Percentiles rank a stretch among this genome's conserved stretches.
These are phyloP conservation scores for Mycocentrospora acerina DNA, from an alignment of 2,329 filamentous ascomycete genomes.

Conservation along the genomic window DNA sequence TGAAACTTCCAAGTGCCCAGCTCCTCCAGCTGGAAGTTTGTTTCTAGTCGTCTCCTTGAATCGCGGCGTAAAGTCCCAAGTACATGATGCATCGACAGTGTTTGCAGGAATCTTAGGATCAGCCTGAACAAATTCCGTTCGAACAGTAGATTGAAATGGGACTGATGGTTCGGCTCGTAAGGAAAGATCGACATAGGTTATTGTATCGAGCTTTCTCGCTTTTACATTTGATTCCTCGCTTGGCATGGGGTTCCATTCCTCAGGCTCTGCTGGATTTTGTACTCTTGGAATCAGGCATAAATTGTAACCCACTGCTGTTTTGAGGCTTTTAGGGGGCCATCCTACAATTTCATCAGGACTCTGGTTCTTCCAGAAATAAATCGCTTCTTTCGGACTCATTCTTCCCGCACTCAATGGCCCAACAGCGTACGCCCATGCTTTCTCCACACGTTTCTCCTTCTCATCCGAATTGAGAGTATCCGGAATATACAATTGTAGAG, in stretches of 20 bases:
- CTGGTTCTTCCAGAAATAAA: constrained; percentile 27
- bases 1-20: too few species aligned
- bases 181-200: constrained; percentile 29
- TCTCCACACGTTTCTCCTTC: constrained; percentile 12
- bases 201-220: constrained; percentile 9
- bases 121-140: too few species aligned
- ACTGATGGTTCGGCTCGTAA: too few species aligned
- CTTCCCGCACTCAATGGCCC: constrained; percentile 25
- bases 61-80: neutral
- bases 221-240: constrained; percentile 7
- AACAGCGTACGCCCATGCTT: constrained; percentile 33
- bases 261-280: constrained; percentile 11
- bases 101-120: too few species aligned
- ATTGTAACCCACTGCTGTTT: neutral
- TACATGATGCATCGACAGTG: too few species aligned
- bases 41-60: constrained; percentile 1
- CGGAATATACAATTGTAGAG: constrained; percentile 28
- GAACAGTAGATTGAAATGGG: too few species aligned
- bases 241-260: constrained; percentile 31
- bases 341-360: neutral
- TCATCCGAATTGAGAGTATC: constrained; percentile 7
- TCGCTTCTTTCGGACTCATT: constrained; percentile 32
- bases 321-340: neutral
- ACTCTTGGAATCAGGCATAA: constrained; percentile 21
- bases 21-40: too few species aligned